phyloP scores from a whole-genome alignment of 78 protist genomes.

The Dictyostelium discoideum region DNA sequence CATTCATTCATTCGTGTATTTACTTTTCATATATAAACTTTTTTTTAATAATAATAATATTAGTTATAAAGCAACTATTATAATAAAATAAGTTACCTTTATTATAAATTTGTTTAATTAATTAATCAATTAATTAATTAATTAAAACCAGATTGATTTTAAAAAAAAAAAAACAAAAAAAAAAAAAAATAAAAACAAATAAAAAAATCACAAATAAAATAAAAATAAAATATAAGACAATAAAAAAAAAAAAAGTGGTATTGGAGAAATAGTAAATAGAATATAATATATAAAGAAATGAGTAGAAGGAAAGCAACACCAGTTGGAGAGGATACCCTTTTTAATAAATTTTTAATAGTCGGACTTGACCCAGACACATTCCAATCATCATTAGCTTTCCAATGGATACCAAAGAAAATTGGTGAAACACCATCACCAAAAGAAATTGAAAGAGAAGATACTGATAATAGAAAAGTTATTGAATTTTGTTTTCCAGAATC shows the following conservation, averaged over 20 bases:
- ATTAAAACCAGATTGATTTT: background rate
- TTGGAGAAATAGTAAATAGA: no score
- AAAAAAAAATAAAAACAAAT: background rate
- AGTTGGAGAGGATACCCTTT: background rate
- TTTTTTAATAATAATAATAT: no score
- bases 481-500: constrained; percentile 74
- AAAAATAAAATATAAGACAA: no score
- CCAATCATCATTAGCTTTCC: constrained; percentile 30
- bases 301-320: background rate
- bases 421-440: background rate
- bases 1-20: background rate
- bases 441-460: constrained; percentile 14
- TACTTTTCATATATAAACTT: no score
- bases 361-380: constrained; percentile 40
- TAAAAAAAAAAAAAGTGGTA: background rate
- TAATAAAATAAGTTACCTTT: no score
- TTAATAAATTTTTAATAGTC: constrained; percentile 36
- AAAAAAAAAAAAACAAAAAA: background rate
- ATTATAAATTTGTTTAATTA: no score
- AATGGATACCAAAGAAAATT: constrained; percentile 32
- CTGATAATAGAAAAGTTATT: constrained; percentile 40
- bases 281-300: background rate
- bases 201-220: no score
- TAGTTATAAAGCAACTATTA: no score
- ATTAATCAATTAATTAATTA: no score